These are phyloP conservation scores for Yarrowia sp. DNA, from an alignment of 805 yeast species.

Conservation along the genomic window DNA sequence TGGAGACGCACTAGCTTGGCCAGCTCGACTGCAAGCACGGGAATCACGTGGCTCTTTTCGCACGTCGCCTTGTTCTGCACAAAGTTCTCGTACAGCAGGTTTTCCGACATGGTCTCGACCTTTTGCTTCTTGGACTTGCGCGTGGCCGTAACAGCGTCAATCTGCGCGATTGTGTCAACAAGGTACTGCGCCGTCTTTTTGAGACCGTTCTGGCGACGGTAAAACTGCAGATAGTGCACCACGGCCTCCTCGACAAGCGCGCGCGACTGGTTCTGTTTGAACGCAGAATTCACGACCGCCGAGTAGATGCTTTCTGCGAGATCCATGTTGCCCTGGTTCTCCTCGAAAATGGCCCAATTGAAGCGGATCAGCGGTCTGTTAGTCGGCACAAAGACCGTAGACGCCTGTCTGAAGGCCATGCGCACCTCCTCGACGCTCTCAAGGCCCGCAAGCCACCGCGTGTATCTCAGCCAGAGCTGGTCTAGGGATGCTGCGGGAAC, in stretches of 20 bases:
- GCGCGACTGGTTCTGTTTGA: constrained; percentile 26
- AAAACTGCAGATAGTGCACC: not conserved
- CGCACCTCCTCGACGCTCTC: constrained; percentile 40
- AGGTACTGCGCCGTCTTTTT: not conserved
- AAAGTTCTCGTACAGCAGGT: not conserved
- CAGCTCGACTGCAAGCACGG: not conserved
- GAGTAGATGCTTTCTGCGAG: constrained; percentile 37
- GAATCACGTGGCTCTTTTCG: not conserved
- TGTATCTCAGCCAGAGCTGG: constrained; percentile 6
- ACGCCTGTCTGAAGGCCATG: constrained; percentile 52
- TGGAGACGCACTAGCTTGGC: not conserved
- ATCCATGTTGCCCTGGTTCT: constrained; percentile 33
- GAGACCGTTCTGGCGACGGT: constrained; percentile 1
- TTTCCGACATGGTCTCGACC: not conserved
- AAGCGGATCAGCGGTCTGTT: constrained; percentile 37
- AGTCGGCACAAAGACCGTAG: constrained; percentile 40
- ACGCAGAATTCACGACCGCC: constrained; percentile 24
- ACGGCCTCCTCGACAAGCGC: constrained; percentile 33
- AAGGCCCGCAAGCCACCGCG: constrained; percentile 46
- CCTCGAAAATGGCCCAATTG: constrained; percentile 41
- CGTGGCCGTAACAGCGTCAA: not conserved
- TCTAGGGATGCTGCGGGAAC: constrained; percentile 45
- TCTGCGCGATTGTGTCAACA: not conserved
- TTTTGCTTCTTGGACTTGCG: constrained; percentile 10
- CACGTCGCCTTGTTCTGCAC: not conserved